These are phyloP conservation scores for Elsinoe ampelina DNA, from an alignment of 2,329 filamentous ascomycete genomes.

Conservation along the genomic window DNA sequence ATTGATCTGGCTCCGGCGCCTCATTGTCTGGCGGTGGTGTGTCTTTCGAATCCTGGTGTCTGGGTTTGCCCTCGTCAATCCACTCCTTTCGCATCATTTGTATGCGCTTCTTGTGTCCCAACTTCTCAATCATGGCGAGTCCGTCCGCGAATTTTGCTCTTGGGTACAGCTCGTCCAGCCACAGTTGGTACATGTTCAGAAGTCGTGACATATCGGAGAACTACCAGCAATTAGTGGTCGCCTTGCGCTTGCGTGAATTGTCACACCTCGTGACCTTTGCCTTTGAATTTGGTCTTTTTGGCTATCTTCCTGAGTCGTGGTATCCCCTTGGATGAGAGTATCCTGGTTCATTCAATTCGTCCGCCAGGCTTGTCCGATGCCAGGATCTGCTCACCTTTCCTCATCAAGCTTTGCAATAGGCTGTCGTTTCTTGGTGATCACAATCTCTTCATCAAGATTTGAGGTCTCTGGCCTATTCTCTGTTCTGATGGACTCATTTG, in stretches of 20 bases:
- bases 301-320: conserved; percentile 68
- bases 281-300: conserved; percentile 67
- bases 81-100: conserved; percentile 67
- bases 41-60: conserved; percentile 19
- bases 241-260: neutral
- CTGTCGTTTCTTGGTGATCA: conserved; percentile 65
- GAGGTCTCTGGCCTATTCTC: conserved; percentile 26
- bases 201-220: conserved; percentile 77
- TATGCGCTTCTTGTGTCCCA: conserved; percentile 75
- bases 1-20: conserved; percentile 14
- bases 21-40: conserved; percentile 11
- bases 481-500: conserved; percentile 39
- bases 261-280: conserved; percentile 80
- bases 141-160: conserved; percentile 91
- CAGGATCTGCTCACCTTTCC: conserved; percentile 42
- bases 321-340: conserved; percentile 77
- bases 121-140: conserved; percentile 81
- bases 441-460: conserved; percentile 63
- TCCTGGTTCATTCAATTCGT: conserved; percentile 36
- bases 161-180: conserved; percentile 93
- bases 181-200: conserved; percentile 85
- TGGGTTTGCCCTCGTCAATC: conserved; percentile 67
- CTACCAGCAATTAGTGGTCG: conserved; percentile 33
- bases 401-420: conserved; percentile 85
- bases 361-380: neutral